phyloP scores from a whole-genome alignment of 371 early-diverging fungal species.

The Lichtheimia ornata region DNA sequence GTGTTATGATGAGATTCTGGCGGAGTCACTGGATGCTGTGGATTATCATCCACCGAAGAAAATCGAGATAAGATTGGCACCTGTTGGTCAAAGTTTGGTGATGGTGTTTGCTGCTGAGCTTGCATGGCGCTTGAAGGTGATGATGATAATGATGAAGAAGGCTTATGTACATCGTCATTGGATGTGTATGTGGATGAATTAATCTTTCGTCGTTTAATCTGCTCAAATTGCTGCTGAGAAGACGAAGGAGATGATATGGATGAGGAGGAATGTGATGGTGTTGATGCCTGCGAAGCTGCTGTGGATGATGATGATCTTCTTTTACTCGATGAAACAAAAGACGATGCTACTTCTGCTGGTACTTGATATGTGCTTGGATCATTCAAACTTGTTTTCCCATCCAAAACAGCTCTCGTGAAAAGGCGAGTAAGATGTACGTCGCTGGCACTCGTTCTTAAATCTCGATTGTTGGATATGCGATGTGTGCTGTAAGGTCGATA shows the following conservation, averaged over 20 bases:
- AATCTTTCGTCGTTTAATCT: too few relatives aligned
- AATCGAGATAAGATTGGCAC: too few relatives aligned
- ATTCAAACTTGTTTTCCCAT: neutral
- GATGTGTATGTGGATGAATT: neutral
- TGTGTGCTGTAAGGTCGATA: conserved; percentile 34
- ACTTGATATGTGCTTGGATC: neutral
- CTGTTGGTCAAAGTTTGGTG: neutral
- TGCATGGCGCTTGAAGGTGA: too few relatives aligned
- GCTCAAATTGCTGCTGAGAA: neutral
- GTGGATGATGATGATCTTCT: neutral
- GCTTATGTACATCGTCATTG: neutral
- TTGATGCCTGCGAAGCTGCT: neutral
- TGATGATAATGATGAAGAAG: neutral
- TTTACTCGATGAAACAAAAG: too few relatives aligned
- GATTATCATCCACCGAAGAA: too few relatives aligned
- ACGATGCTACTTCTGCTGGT: neutral
- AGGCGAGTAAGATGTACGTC: conserved; percentile 23
- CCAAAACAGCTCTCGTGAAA: conserved; percentile 16
- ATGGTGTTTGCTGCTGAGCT: neutral
- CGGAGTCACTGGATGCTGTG: neutral
- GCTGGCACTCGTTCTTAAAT: conserved; percentile 24
- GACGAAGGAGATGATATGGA: conserved; percentile 6
- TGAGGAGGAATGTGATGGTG: neutral
- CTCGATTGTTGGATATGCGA: conserved; percentile 18
- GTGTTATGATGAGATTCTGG: neutral